A percentile compares a stretch with the other conserved stretches of the same genome.
phyloP scores from a whole-genome alignment of 139 green algal species.

The Micractinium conductrix region DNA sequence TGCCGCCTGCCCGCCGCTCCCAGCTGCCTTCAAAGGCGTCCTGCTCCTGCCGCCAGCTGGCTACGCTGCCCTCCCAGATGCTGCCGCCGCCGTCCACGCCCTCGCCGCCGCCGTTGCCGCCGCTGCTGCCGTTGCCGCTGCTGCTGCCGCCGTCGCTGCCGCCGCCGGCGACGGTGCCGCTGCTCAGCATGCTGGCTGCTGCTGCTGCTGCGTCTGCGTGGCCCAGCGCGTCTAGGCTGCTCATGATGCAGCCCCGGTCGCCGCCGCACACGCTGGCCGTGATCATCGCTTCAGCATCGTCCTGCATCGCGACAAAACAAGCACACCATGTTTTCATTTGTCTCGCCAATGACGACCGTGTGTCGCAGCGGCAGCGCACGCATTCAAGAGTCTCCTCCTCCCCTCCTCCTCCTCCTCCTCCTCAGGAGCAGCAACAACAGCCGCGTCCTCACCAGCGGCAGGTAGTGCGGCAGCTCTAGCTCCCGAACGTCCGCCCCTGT shows the following conservation, averaged over 20 bases:
- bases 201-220: background rate
- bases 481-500: slow-evolving; percentile 70
- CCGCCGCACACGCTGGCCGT: slow-evolving; percentile 8
- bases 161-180: background rate
- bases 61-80: background rate
- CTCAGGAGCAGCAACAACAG: too few species aligned
- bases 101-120: background rate
- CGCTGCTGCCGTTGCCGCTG: background rate
- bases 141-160: background rate
- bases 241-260: background rate
- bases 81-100: background rate
- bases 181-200: background rate
- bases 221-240: slow-evolving; percentile 13
- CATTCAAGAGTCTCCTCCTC: too few species aligned
- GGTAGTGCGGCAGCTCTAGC: slow-evolving; percentile 76
- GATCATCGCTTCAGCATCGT: slow-evolving; percentile 61
- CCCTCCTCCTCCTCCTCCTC: too few species aligned
- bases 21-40: background rate
- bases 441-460: slow-evolving; percentile 72
- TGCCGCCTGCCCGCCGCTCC: background rate
- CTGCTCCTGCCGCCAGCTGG: background rate
- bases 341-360: too few species aligned
- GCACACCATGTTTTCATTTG: too few species aligned
- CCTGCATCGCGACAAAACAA: too few species aligned
- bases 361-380: too few species aligned